These are phyloP conservation scores for Rhizopogon salebrosus DNA, from an alignment of 768 basidiomycete species.

Conservation along the genomic window DNA sequence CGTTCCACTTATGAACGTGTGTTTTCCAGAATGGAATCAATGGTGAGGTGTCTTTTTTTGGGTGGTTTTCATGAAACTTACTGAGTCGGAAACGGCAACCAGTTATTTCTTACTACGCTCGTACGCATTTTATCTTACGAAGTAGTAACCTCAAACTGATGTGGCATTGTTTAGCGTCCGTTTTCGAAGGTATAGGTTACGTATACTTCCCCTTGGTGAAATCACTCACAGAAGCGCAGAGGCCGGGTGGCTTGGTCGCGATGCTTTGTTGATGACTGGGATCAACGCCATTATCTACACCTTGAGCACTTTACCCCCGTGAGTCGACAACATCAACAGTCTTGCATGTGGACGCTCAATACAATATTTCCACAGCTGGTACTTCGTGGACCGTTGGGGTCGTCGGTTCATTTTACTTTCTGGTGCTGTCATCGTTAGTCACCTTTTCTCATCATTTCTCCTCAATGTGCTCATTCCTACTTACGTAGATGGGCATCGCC, in stretches of 20 bases:
- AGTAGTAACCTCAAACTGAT: conserved; percentile 6
- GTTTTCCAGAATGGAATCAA: conserved; percentile 83
- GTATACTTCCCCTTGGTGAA: neutral
- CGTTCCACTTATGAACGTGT: conserved; percentile 1
- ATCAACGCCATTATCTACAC: conserved; percentile 84
- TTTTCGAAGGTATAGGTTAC: conserved; percentile 71
- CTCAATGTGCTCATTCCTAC: conserved; percentile 3
- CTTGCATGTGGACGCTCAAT: neutral
- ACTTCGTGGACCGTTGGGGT: conserved; percentile 89
- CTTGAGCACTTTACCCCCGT: conserved; percentile 80
- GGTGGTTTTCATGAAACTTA: conserved; percentile 6
- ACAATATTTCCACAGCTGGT: conserved; percentile 64
- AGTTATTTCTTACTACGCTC: conserved; percentile 95
- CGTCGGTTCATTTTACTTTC: conserved; percentile 81
- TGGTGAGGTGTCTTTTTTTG: conserved; percentile 40
- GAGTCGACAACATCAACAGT: conserved; percentile 21
- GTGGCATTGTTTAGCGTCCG: conserved; percentile 50
- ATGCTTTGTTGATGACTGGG: conserved; percentile 94
- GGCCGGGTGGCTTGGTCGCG: conserved; percentile 92
- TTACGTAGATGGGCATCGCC: conserved; percentile 69
- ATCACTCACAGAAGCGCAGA: conserved; percentile 37
- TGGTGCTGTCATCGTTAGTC: conserved; percentile 72
- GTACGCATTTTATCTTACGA: conserved; percentile 40
- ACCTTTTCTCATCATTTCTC: neutral
- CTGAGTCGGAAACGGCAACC: neutral